Evolutionary conservation across 495 filamentous ascomycete species (phyloP).

Genomic region (Podospora sp.): DNA sequence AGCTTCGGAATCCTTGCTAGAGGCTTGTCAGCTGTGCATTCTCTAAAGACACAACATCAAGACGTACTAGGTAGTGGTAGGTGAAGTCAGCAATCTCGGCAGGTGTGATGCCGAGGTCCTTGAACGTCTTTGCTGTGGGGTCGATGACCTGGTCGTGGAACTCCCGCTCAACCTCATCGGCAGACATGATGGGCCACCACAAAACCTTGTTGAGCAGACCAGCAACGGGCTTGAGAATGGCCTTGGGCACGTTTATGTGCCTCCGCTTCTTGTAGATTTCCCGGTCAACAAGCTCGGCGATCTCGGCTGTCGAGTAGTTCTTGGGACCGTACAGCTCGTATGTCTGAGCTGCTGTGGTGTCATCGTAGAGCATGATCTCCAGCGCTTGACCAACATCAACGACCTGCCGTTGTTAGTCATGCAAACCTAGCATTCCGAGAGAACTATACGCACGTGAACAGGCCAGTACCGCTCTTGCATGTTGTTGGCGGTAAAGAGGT

Average conservation of each 20-base stretch:
- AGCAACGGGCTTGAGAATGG: conserved; percentile 69
- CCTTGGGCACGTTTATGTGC: conserved; percentile 90
- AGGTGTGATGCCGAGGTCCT: conserved; percentile 86
- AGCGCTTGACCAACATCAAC: conserved; percentile 88
- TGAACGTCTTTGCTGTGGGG: conserved; percentile 88
- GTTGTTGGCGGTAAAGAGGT: conserved; percentile 86
- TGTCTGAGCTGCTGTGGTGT: conserved; percentile 85
- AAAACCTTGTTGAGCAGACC: conserved; percentile 72
- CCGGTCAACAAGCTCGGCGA: conserved; percentile 81
- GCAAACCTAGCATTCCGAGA: conserved; percentile 25
- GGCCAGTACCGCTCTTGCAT: conserved; percentile 91
- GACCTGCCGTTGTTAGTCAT: conserved; percentile 51
- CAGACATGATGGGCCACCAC: conserved; percentile 84
- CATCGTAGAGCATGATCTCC: conserved; percentile 85
- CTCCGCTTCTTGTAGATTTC: conserved; percentile 89
- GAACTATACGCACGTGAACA: conserved; percentile 71
- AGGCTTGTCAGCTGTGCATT: conserved; percentile 30
- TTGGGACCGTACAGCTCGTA: conserved; percentile 94
- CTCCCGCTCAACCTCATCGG: conserved; percentile 90
- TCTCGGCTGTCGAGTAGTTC: conserved; percentile 86
- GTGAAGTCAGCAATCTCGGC: conserved; percentile 79
- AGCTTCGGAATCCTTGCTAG: conserved; percentile 82
- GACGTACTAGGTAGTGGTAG: conserved; percentile 88
- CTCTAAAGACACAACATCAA: not conserved
- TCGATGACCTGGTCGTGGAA: conserved; percentile 95